These are phyloP conservation scores for Ustilago sp. DNA, from an alignment of 1,284 basidiomycete genomes.

Conservation along the genomic window DNA sequence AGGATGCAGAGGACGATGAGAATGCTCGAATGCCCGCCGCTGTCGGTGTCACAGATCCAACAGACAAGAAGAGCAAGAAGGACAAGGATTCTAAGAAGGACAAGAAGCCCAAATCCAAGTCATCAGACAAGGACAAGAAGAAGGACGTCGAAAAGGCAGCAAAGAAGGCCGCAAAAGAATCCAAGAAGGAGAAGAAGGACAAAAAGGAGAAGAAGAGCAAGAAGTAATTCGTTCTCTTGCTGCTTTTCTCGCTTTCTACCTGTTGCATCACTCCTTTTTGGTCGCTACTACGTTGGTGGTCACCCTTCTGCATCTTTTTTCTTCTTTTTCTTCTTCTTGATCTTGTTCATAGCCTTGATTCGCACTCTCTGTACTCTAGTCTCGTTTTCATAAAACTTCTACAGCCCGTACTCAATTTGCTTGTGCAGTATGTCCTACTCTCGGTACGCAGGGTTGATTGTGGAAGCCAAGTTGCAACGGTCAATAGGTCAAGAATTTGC, in stretches of 20 bases:
- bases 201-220: slow-evolving; percentile 54
- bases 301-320: not conserved
- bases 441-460: not conserved
- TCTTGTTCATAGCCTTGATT: slow-evolving; percentile 23
- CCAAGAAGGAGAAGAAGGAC: slow-evolving; percentile 59
- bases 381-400: slow-evolving; percentile 4
- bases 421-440: too few species aligned
- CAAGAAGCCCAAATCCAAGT: slow-evolving; percentile 73
- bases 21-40: slow-evolving; percentile 72
- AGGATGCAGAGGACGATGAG: slow-evolving; percentile 75
- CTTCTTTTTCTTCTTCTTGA: not conserved
- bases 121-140: slow-evolving; percentile 49
- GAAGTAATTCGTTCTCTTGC: slow-evolving; percentile 8
- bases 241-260: not conserved
- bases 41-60: slow-evolving; percentile 58
- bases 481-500: not conserved
- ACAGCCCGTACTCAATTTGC: not conserved
- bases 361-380: slow-evolving; percentile 43
- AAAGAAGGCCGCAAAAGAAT: slow-evolving; percentile 61
- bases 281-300: not conserved
- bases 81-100: slow-evolving; percentile 76
- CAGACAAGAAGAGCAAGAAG: slow-evolving; percentile 74
- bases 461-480: not conserved
- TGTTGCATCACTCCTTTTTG: not conserved
- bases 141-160: slow-evolving; percentile 61